A percentile compares a stretch with the other conserved stretches of the same genome.
Conservation (phyloP, 176 grass and related monocot genomes). For the Aegilops sharonensis region DNA sequence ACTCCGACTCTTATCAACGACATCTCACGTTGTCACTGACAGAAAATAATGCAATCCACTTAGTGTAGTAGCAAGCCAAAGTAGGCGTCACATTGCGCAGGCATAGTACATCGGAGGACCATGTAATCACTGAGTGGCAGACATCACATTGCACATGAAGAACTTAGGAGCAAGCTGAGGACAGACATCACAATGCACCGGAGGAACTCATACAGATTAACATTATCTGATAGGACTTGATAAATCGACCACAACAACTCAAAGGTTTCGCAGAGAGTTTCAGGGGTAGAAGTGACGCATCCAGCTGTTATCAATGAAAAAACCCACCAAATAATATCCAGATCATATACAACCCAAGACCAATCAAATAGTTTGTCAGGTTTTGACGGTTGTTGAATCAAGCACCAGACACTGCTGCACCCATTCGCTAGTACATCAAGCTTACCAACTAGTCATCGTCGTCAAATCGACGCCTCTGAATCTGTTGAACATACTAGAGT, state of each 20-base stretch:
- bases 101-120: too few relatives aligned
- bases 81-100: too few relatives aligned
- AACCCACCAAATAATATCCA: neutral
- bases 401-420: neutral
- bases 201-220: neutral
- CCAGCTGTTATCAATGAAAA: neutral
- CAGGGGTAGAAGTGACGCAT: neutral
- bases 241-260: neutral
- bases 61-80: neutral
- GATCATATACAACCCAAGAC: neutral
- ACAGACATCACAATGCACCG: too few relatives aligned
- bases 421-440: neutral
- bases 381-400: neutral
- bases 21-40: too few relatives aligned
- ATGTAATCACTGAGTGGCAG: too few relatives aligned
- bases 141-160: too few relatives aligned
- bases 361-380: neutral
- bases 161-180: too few relatives aligned
- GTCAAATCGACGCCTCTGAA: constrained; percentile 83
- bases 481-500: constrained; percentile 44
- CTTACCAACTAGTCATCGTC: constrained; percentile 66
- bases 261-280: neutral
- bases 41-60: too few relatives aligned
- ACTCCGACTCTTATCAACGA: too few relatives aligned
- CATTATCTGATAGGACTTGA: neutral